Percentiles rank a stretch among this genome's conserved stretches.
Conservation (phyloP, 768 basidiomycete species). For the Dacryopinax primogenitus region DNA sequence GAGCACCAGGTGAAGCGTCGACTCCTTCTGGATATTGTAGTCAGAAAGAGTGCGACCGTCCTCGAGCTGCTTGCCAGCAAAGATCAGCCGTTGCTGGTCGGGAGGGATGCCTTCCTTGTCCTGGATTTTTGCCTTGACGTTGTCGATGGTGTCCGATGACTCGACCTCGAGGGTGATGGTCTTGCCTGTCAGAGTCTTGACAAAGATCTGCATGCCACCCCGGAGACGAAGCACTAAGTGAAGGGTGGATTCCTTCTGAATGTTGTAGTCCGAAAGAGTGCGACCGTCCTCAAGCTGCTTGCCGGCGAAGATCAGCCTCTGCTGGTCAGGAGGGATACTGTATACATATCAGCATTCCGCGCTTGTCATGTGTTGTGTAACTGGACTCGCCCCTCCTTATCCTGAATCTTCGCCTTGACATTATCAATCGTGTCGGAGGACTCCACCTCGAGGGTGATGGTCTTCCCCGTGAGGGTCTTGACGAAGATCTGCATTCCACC, state of each 20-base stretch:
- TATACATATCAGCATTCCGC: background rate
- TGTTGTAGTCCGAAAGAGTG: constrained; percentile 65
- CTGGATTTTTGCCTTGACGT: constrained; percentile 45
- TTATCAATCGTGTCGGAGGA: constrained; percentile 37
- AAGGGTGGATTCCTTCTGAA: constrained; percentile 98
- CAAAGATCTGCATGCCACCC: constrained; percentile 42
- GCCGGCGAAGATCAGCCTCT: constrained; percentile 38
- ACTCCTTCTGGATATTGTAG: constrained; percentile 30
- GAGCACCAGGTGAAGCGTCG: constrained; percentile 35
- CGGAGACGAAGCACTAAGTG: constrained; percentile 80
- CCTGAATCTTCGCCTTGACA: constrained; percentile 32
- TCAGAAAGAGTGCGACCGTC: constrained; percentile 39
- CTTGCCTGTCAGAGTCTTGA: constrained; percentile 30
- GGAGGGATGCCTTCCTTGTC: constrained; percentile 35
- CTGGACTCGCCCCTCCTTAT: constrained; percentile 22
- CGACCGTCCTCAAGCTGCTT: constrained; percentile 37
- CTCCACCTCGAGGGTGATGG: constrained; percentile 43
- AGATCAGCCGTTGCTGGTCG: constrained; percentile 38
- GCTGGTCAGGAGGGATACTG: constrained; percentile 29
- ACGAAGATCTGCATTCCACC: constrained; percentile 27
- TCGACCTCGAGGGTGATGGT: constrained; percentile 60
- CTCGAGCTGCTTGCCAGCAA: constrained; percentile 39
- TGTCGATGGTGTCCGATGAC: constrained; percentile 77
- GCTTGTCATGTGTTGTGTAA: background rate
- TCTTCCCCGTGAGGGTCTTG: constrained; percentile 15